Percentiles rank a stretch among this genome's conserved stretches.
Conservation (phyloP, 139 green algal species). For the Chlamydomonas eustigma region DNA sequence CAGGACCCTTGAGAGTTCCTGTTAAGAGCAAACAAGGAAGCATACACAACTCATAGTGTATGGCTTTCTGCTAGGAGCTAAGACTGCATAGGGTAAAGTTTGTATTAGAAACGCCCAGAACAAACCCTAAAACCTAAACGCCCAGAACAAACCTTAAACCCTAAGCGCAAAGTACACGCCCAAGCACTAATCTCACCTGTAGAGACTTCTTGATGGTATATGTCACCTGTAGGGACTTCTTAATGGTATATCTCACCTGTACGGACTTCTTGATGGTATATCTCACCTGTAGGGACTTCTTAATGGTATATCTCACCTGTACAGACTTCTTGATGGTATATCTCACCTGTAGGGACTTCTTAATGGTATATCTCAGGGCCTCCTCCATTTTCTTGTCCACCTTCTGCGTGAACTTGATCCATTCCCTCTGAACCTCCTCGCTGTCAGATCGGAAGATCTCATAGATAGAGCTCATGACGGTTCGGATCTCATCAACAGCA, state of each 20-base stretch:
- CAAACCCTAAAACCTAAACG: too few species aligned
- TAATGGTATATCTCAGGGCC: slow-evolving; percentile 67
- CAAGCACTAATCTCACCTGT: too few species aligned
- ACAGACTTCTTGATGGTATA: slow-evolving; percentile 42
- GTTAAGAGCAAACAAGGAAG: too few species aligned
- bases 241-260: neutral
- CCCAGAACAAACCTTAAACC: too few species aligned
- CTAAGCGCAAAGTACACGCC: too few species aligned
- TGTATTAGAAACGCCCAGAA: too few species aligned
- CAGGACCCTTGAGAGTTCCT: slow-evolving; percentile 74
- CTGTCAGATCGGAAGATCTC: slow-evolving; percentile 70
- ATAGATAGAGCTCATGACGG: slow-evolving; percentile 53
- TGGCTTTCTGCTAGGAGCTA: too few species aligned
- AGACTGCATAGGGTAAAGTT: too few species aligned
- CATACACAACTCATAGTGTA: too few species aligned
- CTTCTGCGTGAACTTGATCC: slow-evolving; percentile 71
- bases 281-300: slow-evolving; percentile 54
- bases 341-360: slow-evolving; percentile 58
- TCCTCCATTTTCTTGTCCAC: slow-evolving; percentile 81
- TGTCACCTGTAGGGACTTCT: too few species aligned
- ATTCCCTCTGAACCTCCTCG: slow-evolving; percentile 84
- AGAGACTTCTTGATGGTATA: too few species aligned
- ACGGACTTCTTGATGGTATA: slow-evolving; percentile 42
- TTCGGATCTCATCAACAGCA: slow-evolving; percentile 50
- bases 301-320: neutral